phyloP scores from a whole-genome alignment of 1,284 basidiomycete genomes.

The Irpex sp. region DNA sequence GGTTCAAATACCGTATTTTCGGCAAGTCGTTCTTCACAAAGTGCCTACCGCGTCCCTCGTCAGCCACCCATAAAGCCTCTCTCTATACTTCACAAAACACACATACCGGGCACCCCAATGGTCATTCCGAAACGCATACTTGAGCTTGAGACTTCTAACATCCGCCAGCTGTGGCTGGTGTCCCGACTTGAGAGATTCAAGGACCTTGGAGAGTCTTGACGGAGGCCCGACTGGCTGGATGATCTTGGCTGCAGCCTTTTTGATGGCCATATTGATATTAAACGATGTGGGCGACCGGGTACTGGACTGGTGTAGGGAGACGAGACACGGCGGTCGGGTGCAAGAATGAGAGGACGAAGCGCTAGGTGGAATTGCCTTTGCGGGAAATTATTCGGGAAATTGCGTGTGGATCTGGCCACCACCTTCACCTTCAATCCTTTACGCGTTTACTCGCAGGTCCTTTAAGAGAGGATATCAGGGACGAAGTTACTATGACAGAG shows the following conservation, averaged over 20 bases:
- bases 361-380: neutral
- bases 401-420: too few relatives aligned
- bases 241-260: neutral
- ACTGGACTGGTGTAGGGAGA: neutral
- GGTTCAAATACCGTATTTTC: slow-evolving; percentile 71
- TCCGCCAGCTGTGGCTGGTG: slow-evolving; percentile 53
- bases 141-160: slow-evolving; percentile 52
- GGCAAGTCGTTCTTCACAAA: slow-evolving; percentile 74
- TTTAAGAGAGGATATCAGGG: too few relatives aligned
- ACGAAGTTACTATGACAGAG: slow-evolving; percentile 20
- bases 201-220: slow-evolving; percentile 51
- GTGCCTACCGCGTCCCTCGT: slow-evolving; percentile 40
- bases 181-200: slow-evolving; percentile 45
- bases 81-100: too few relatives aligned
- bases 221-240: slow-evolving; percentile 45
- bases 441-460: neutral
- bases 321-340: neutral
- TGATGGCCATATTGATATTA: neutral
- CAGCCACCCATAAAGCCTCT: neutral
- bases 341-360: neutral
- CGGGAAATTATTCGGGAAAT: too few relatives aligned
- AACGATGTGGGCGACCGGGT: neutral
- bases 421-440: too few relatives aligned
- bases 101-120: slow-evolving; percentile 67
- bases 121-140: slow-evolving; percentile 59